Base-by-base conservation (phyloP, 1,139 yeast genomes). In the Taphrina pruni region DNA sequence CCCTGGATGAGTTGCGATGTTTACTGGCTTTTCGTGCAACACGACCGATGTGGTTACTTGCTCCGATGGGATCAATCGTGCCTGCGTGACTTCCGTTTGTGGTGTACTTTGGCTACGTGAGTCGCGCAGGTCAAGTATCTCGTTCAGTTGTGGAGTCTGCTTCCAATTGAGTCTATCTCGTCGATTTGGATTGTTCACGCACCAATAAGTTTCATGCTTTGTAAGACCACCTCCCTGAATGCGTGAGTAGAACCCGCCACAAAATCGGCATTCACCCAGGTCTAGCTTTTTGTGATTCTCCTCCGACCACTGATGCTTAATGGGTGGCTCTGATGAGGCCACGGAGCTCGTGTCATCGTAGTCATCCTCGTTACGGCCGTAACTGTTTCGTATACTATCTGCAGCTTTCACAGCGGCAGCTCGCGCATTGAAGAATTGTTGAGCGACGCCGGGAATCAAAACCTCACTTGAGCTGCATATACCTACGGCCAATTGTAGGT, bases 151-250 rank as follows among this genome's bases (percentile, higher is more conserved):
- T 12, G 55, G 7, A 5, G 6, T 39, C 6, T 54, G 57, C 8
- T 35, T 9, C 41, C 57, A 17, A 14, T 41, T n/a, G 11, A 35
- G 9, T 54, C 41, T 38, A 21, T 32, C 43, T 17, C 60, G 48
- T 56, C 50, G 46, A 12, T 41, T 12, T 6, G 50, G 46, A 21
- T 56, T 56, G 6, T 11, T 7, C 17, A 41, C 17, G 50, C 60
- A 56, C 60, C 60, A 56, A 21, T 56, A 56, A 8, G 39, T 12
- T 41, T 56, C 60, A 41, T 56, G 60, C 36, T 56, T 17, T 7
- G 35, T 56, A 1, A 56, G 50, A 20, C 60, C 60, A 8, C 60
- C 60, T 17, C 60, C 60, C n/a, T 38, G 36, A 9, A 39, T 41
- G 9, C 60, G 46, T 5, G 50, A 38, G 21, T 39, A 56, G 36